Percentiles rank a stretch among this genome's conserved stretches.
Conservation (phyloP, 495 filamentous ascomycete species). For the Umbilicaria muhlenbergii region DNA sequence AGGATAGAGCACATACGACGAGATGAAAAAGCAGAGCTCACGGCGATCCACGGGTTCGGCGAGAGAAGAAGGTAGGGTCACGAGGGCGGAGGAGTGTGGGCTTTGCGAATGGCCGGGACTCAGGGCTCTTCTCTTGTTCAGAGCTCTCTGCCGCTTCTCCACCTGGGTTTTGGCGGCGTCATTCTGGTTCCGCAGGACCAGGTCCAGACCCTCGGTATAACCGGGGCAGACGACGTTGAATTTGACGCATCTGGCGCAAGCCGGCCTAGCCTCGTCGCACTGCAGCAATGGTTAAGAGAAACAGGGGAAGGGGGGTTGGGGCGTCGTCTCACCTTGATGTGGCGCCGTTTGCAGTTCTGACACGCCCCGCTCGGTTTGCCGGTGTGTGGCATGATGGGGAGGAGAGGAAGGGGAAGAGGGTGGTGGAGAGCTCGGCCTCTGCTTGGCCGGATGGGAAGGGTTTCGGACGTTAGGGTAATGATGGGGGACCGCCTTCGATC, state of each 20-base stretch:
- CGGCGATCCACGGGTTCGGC: conserved; percentile 5
- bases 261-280: conserved; percentile 12
- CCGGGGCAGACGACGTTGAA: conserved; percentile 3
- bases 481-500: too few relatives aligned
- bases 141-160: conserved; percentile 4
- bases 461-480: too few relatives aligned
- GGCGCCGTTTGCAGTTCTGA: conserved; percentile 7
- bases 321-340: conserved; percentile 1
- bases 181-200: conserved; percentile 10
- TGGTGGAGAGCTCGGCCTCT: too few relatives aligned
- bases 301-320: background rate
- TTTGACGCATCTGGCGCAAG: conserved; percentile 9
- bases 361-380: conserved; percentile 11
- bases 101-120: background rate
- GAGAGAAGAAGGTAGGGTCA: background rate
- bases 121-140: background rate
- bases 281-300: background rate
- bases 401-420: too few relatives aligned
- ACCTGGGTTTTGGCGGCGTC: conserved; percentile 4
- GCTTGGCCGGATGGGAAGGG: too few relatives aligned
- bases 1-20: conserved; percentile 3
- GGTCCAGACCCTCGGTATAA: conserved; percentile 9
- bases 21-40: conserved; percentile 7
- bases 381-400: conserved; percentile 7
- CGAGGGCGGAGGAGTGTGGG: background rate